Conservation (phyloP, 805 yeast species). For the Kuraishia floccosa region DNA sequence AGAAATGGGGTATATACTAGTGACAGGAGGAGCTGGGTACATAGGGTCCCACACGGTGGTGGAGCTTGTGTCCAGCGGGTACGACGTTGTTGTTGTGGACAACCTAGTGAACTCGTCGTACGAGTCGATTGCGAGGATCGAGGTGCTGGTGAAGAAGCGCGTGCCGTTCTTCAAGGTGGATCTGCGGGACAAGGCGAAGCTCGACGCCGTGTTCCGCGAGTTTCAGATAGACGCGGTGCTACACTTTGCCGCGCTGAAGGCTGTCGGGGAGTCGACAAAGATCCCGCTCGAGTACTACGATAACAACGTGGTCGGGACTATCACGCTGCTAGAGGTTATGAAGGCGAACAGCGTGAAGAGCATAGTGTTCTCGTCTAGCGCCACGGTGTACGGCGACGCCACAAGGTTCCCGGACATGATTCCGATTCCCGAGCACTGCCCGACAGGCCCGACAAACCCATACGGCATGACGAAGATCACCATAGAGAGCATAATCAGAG, state of each 20-base stretch:
- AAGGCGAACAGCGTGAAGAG: slow-evolving; percentile 29
- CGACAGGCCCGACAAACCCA: slow-evolving; percentile 65
- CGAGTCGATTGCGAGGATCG: slow-evolving; percentile 55
- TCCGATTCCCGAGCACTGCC: slow-evolving; percentile 73
- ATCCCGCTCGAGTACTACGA: slow-evolving; percentile 60
- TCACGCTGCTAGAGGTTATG: slow-evolving; percentile 46
- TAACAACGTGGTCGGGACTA: slow-evolving; percentile 57
- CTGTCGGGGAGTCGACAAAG: slow-evolving; percentile 67
- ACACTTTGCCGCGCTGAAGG: slow-evolving; percentile 77
- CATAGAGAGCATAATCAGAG: slow-evolving; percentile 52
- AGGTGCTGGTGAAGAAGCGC: slow-evolving; percentile 33
- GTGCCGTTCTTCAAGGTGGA: slow-evolving; percentile 52
- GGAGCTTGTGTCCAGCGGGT: slow-evolving; percentile 48
- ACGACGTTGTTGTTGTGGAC: slow-evolving; percentile 65
- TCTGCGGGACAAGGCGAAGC: slow-evolving; percentile 33
- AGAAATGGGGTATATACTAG: slow-evolving; percentile 25
- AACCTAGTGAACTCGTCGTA: slow-evolving; percentile 55
- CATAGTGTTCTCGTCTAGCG: slow-evolving; percentile 70
- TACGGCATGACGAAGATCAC: slow-evolving; percentile 64
- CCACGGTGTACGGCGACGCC: slow-evolving; percentile 79
- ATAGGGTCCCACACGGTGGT: slow-evolving; percentile 76
- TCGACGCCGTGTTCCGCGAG: slow-evolving; percentile 34
- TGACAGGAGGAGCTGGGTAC: slow-evolving; percentile 84
- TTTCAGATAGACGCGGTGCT: slow-evolving; percentile 48
- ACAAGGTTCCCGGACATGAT: slow-evolving; percentile 61